Conservation (phyloP, 768 basidiomycete genomes). For the Lyophyllum decastes region DNA sequence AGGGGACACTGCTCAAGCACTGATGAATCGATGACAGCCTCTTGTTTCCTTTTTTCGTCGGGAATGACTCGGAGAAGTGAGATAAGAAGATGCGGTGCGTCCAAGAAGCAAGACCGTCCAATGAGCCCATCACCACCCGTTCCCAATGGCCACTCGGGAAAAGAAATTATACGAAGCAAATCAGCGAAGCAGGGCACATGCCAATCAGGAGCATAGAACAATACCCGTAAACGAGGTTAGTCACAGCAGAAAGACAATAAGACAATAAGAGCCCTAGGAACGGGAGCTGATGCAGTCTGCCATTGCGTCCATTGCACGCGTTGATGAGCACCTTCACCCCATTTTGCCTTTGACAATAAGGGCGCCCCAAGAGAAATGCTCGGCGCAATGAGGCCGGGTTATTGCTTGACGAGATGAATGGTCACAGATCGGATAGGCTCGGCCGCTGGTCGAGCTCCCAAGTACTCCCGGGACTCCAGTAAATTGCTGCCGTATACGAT, state of each 20-base stretch:
- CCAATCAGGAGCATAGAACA: background rate
- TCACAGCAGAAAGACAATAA: background rate
- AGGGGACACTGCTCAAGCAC: background rate
- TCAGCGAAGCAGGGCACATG: background rate
- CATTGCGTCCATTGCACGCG: too few species aligned
- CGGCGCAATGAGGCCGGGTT: background rate
- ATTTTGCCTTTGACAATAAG: background rate
- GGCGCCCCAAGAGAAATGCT: too few species aligned
- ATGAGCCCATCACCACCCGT: background rate
- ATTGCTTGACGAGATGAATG: background rate
- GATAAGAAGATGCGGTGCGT: background rate
- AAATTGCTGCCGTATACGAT: too few species aligned
- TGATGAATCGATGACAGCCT: background rate
- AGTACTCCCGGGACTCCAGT: background rate
- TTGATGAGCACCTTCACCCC: background rate
- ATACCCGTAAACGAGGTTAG: background rate
- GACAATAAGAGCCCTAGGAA: conserved; percentile 1
- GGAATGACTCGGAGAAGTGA: background rate
- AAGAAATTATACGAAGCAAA: background rate
- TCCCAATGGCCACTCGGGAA: background rate
- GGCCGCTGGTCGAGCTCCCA: background rate
- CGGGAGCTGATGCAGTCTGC: background rate
- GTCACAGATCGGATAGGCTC: background rate
- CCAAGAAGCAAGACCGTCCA: background rate
- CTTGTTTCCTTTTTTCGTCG: background rate